phyloP scores from a whole-genome alignment of 2,329 filamentous ascomycete species.

The Colletotrichum destructivum region DNA sequence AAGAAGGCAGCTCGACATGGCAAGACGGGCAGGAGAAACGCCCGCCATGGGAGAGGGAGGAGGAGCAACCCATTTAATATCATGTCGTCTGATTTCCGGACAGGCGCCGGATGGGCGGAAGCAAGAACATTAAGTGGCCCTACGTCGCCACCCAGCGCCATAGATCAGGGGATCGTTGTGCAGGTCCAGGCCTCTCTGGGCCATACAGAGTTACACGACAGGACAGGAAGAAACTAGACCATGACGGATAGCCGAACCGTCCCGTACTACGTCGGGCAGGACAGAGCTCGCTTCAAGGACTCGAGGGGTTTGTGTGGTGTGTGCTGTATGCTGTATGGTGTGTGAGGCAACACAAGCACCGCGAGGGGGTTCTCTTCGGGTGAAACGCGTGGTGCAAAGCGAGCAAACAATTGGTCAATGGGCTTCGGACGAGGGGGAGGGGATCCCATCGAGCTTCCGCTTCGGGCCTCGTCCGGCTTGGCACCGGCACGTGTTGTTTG shows the following conservation, averaged over 20 bases:
- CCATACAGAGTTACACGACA: neutral
- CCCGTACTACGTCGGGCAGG: neutral
- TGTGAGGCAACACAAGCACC: neutral
- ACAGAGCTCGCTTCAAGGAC: neutral
- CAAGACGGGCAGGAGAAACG: constrained; percentile 10
- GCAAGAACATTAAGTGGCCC: neutral
- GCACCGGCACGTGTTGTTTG: constrained; percentile 9
- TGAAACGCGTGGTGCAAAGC: constrained; percentile 35
- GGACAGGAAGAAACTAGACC: constrained; percentile 9
- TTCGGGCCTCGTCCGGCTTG: constrained; percentile 35
- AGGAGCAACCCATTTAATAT: constrained; percentile 29
- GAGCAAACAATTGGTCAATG: constrained; percentile 27
- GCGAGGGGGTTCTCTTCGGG: neutral
- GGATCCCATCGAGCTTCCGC: constrained; percentile 20
- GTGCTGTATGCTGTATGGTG: neutral
- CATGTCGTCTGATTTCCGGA: constrained; percentile 21
- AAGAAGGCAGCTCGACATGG: constrained; percentile 28
- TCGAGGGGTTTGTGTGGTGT: neutral
- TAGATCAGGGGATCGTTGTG: constrained; percentile 10
- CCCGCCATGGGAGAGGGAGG: neutral
- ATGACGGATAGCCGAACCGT: constrained; percentile 5
- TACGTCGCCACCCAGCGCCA: neutral
- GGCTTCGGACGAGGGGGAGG: neutral
- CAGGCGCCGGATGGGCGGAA: neutral
- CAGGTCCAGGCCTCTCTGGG: constrained; percentile 16